phyloP scores from a whole-genome alignment of 495 filamentous ascomycete species.

The Lindgomyces ingoldianus region DNA sequence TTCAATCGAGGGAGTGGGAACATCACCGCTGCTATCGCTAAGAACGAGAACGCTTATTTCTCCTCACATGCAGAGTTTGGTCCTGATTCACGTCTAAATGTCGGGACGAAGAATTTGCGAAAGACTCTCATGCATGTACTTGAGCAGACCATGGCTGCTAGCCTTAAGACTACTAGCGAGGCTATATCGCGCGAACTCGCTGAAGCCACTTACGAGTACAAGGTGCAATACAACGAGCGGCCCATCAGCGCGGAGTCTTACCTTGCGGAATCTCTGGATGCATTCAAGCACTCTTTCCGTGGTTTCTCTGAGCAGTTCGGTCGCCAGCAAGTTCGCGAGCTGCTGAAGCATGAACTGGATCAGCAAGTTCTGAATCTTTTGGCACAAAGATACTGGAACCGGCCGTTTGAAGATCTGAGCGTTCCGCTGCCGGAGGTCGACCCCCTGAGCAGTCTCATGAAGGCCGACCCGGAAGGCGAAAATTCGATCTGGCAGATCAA shows the following conservation, averaged over 20 bases:
- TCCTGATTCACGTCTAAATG: conserved; percentile 64
- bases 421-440: conserved; percentile 66
- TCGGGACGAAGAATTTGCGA: conserved; percentile 81
- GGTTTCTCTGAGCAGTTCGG: conserved; percentile 88
- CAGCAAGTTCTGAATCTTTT: conserved; percentile 95
- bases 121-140: conserved; percentile 97
- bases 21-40: conserved; percentile 75
- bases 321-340: conserved; percentile 79
- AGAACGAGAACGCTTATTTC: conserved; percentile 89
- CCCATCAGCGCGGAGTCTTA: conserved; percentile 94
- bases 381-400: conserved; percentile 95
- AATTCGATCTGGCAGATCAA: conserved; percentile 88
- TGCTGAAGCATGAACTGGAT: conserved; percentile 89
- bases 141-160: conserved; percentile 94
- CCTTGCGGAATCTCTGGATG: conserved; percentile 88
- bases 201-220: conserved; percentile 98
- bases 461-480: conserved; percentile 78
- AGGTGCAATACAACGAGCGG: conserved; percentile 98
- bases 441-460: conserved; percentile 72
- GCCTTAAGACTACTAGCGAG: conserved; percentile 81
- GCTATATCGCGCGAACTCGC: conserved; percentile 94
- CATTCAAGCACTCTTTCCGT: conserved; percentile 98
- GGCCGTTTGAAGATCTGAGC: conserved; percentile 76
- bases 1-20: conserved; percentile 84
- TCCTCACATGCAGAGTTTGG: conserved; percentile 85